Evolutionary conservation across 2,329 filamentous ascomycete species (phyloP), one percentile per base, ranked within the genome.

Genomic region (Cladophialophora immunda): DNA sequence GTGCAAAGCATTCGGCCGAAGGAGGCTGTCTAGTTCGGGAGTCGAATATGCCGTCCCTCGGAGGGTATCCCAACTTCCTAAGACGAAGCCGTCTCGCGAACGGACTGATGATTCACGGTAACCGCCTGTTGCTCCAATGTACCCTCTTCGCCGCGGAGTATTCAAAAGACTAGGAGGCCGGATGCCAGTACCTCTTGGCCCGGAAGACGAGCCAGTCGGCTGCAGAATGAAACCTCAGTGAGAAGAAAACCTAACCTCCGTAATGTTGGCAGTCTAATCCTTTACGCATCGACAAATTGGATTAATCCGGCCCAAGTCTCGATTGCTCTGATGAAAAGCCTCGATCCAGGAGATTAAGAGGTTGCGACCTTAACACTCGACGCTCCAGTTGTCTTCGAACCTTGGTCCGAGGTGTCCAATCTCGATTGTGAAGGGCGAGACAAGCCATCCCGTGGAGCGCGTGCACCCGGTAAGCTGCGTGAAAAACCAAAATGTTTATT

Each of bases 381-480:
- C 64, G 78, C 75, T 6, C 76, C 71, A 1, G 71, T 70, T 6
- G 72, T 75, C 22, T 74, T 69, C 0, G 68, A 1, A 79, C 59
- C 3, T 58, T 50, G 13, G 67, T 72, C 34, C 73, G 32, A 4
- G 73, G 68, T 0, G 38, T 52, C 87, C 85, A 52, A 87, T 85
- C 47, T 85, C 83, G 6, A 80, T 74, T 1, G 77, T 77, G 70
- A 85, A 86, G 0, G 81, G 79, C 2, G 78, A 82, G 74, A 84
- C n/a, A 86, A 70, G 86, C 85, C 56, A 85, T 79, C 75, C 88
- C 84, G n/a, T 84, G 81, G 8, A 88, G 83, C 5, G 80, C 83
- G 64, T 82, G 79, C 3, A 87, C 76, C 15, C 77, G 78, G 73
- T 76, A 73, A 4, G 86, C n/a, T n/a, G n/a, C n/a, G n/a, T n/a